Base-by-base conservation (phyloP, 441 rosid genomes). In the Brassica balearica region DNA sequence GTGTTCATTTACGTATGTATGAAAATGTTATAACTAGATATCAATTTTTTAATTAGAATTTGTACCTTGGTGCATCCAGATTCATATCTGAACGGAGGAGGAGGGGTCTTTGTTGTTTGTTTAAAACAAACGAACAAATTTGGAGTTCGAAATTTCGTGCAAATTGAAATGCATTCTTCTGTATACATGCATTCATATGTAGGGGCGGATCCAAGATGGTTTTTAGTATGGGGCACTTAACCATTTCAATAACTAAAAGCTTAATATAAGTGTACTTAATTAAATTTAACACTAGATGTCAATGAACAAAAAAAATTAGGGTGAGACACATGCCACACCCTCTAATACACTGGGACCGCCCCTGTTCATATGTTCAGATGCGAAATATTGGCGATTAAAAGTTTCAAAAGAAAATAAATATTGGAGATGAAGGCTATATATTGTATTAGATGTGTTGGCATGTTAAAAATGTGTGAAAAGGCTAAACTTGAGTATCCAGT, bases 401-500 rank as follows among this genome's bases (percentile, higher is more conserved):
- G 43, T 38, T 38, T 8, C 43, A 38, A 38, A 38, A 38, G 27
- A 25, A 25, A 8, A 8, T 8, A 15, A 51, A 7, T 55, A 55
- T 15, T 55, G 22, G 22, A 55, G 20, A 55, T 15, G 7, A 22
- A 22, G 64, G 64, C 32, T 59, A 9, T 59, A 20, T 22, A 59
- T 59, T 59, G 29, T 22, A 59, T 59, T 59, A 59, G 59, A 55
- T 55, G 59, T 59, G 32, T 59, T 22, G 12, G 7, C 0, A 22
- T 10, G 32, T 59, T 22, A 1, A 59, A 22, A 59, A 22, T 59
- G 14, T 22, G 63, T 59, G 63, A 59, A 59, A 17, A 59, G 5
- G 63, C 32, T 59, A 59, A 59, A 59, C n/a, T 59, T 59, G 63
- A 23, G n/a, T 10, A 59, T 59, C 63, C 32, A 22, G n/a, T 22